Evolutionary conservation across 495 filamentous ascomycete species (phyloP), one percentile per base, ranked within the genome.

Genomic region (Amphirosellinia nigrospora): DNA sequence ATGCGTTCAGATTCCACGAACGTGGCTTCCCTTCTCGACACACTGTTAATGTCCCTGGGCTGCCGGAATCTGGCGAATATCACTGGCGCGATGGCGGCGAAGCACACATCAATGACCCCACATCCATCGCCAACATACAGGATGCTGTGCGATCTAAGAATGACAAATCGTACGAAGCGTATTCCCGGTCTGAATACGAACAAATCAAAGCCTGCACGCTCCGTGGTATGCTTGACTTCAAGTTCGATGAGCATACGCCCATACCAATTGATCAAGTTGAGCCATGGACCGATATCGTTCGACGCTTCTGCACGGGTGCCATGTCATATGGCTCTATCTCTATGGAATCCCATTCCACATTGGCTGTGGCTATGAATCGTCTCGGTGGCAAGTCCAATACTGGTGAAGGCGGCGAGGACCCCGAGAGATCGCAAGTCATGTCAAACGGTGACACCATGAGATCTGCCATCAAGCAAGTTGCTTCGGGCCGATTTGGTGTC

Each of bases 311-410:
- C 75, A 99, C 96, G n/a, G 96, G 96, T 74, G 96, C 96, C 71
- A 99, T 99, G 96, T 99, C 96, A 21, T 99, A 99, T 77, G 96
- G 96, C 53, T 99, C 96, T 32, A 99, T 99, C 74, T 98, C 96
- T 38, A 97, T 98, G 94, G 96, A 99, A 78, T 94, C 96, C 56
- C 96, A 99, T 85, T 99, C 96, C 26, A 98, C 96, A 5, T 83
- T 99, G 36, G 96, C 96, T 72, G 90, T 99, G 64, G 96, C 96
- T 53, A 98, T 99, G 96, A 99, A 99, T 81, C 86, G 96, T 62
- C 87, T 99, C 21, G 96, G 96, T 36, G 96, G 96, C 78, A 99
- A 98, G 82, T 99, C 96, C 28, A 99, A 99, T 85, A 99, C 96
- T 43, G 96, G 96, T 75, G 96, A 99, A 84, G 96, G 96, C 87